These are phyloP conservation scores for Iris macrosiphon DNA, from an alignment of 106 monocot species.

Conservation along the genomic window DNA sequence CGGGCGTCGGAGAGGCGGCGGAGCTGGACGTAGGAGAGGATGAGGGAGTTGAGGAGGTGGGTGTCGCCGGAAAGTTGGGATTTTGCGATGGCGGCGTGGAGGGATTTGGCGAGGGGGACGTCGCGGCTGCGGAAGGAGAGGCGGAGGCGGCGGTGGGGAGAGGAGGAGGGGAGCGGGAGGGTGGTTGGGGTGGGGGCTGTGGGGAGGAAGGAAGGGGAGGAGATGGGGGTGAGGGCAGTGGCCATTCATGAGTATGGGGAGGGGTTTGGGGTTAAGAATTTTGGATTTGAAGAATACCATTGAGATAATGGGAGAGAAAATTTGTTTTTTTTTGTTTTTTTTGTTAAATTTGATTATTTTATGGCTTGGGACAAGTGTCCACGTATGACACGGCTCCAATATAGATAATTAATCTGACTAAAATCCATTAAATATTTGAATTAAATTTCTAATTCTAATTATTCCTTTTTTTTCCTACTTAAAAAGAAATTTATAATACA, in stretches of 20 bases:
- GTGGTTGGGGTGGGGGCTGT: neutral
- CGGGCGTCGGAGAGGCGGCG: conserved; percentile 40
- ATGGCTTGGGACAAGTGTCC: no score
- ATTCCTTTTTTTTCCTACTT: no score
- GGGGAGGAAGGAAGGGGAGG: neutral
- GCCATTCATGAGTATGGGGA: neutral
- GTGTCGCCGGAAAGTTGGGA: conserved; percentile 1
- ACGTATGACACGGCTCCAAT: no score
- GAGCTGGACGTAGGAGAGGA: conserved; percentile 44
- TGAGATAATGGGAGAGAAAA: no score
- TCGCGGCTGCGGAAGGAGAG: conserved; percentile 31
- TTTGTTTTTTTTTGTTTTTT: no score
- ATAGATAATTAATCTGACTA: no score
- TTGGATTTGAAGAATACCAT: no score
- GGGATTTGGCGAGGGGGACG: conserved; percentile 18
- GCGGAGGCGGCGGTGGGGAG: conserved; percentile 28
- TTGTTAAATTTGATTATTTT: no score
- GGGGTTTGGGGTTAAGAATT: neutral
- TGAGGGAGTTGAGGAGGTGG: conserved; percentile 43
- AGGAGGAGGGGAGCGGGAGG: neutral
- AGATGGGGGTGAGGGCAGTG: neutral
- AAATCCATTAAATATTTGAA: no score
- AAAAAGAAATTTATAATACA: no score
- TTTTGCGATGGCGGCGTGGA: conserved; percentile 47
- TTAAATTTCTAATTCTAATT: no score